A percentile compares a stretch with the other conserved stretches of the same genome.
phyloP scores from a whole-genome alignment of 768 basidiomycete species.

The Collybiopsis confluens region DNA sequence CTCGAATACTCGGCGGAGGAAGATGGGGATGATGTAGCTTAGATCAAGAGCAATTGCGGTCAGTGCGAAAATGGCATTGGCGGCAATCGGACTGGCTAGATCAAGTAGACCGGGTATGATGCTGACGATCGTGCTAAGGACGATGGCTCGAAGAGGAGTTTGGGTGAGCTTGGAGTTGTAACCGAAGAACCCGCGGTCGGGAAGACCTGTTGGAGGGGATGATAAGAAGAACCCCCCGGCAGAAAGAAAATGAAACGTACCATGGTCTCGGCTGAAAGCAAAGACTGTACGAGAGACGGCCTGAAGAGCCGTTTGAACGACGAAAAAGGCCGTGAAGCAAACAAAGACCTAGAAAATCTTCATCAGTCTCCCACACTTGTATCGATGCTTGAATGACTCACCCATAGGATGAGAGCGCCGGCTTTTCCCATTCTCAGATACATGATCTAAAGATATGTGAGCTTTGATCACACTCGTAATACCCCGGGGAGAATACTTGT shows the following conservation, averaged over 20 bases:
- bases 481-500: slow-evolving; percentile 31
- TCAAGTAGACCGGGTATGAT: slow-evolving; percentile 72
- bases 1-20: slow-evolving; percentile 61
- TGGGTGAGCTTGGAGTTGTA: slow-evolving; percentile 55
- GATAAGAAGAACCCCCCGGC: not conserved
- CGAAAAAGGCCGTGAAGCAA: slow-evolving; percentile 85
- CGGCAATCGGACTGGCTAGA: slow-evolving; percentile 72
- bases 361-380: not conserved
- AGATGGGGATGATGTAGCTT: slow-evolving; percentile 82
- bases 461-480: not conserved
- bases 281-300: slow-evolving; percentile 80
- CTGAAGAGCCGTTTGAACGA: slow-evolving; percentile 76
- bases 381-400: slow-evolving; percentile 19
- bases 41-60: slow-evolving; percentile 75
- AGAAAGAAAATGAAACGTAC: slow-evolving; percentile 25
- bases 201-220: slow-evolving; percentile 51
- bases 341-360: slow-evolving; percentile 50
- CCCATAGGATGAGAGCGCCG: slow-evolving; percentile 78
- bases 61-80: slow-evolving; percentile 78
- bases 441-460: slow-evolving; percentile 53
- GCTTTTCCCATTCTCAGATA: slow-evolving; percentile 68
- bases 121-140: slow-evolving; percentile 62
- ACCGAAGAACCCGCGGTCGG: slow-evolving; percentile 77
- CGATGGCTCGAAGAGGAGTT: slow-evolving; percentile 77
- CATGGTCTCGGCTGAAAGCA: slow-evolving; percentile 80